Conservation (phyloP, 495 filamentous ascomycete species). For the Xylaria bambusicola region DNA sequence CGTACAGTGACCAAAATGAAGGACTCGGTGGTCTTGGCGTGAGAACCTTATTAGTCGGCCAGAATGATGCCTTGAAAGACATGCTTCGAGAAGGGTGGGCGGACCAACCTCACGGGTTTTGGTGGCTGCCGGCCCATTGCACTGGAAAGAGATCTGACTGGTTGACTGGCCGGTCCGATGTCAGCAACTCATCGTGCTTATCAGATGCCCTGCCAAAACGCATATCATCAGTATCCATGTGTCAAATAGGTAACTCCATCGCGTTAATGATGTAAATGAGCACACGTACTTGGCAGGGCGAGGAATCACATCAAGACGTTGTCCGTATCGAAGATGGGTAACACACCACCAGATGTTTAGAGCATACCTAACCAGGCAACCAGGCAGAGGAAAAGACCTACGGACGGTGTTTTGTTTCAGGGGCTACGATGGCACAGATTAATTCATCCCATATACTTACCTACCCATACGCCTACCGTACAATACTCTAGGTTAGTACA, state of each 20-base stretch:
- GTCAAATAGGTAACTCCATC: no score
- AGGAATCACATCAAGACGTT: background rate
- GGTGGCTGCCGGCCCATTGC: constrained; percentile 18
- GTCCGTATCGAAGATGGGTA: background rate
- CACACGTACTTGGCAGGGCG: no score
- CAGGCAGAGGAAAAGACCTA: background rate
- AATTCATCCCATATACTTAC: background rate
- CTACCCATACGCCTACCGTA: no score
- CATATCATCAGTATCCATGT: no score
- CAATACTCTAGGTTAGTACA: no score
- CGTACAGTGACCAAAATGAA: constrained; percentile 4
- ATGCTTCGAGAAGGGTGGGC: constrained; percentile 22
- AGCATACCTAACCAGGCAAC: no score
- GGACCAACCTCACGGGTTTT: constrained; percentile 15
- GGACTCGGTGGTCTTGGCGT: constrained; percentile 16
- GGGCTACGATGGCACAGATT: background rate
- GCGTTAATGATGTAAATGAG: no score
- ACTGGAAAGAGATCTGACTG: constrained; percentile 14
- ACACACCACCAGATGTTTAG: background rate
- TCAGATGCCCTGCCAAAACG: no score
- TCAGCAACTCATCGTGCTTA: constrained; percentile 4
- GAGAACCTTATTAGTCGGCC: constrained; percentile 22
- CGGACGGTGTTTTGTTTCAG: background rate
- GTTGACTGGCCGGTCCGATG: constrained; percentile 1
- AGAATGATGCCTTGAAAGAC: constrained; percentile 6